phyloP scores from a whole-genome alignment of 129 eudicot genomes.

The Calendula officinalis region DNA sequence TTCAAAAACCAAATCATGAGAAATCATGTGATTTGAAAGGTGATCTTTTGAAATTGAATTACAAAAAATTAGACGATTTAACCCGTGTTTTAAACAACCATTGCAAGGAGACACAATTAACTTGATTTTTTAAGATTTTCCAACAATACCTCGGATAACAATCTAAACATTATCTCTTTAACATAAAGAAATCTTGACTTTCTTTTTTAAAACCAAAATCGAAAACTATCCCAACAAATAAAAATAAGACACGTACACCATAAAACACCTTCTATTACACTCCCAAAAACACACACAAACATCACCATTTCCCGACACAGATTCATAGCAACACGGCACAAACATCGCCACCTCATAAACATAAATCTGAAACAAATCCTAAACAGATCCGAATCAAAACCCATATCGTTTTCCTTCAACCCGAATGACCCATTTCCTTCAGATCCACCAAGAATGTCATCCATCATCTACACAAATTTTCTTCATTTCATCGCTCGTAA shows the following conservation, averaged over 20 bases:
- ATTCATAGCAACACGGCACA: slow-evolving; percentile 22
- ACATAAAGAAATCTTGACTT: too few species aligned
- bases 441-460: slow-evolving; percentile 6
- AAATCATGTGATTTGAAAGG: too few species aligned
- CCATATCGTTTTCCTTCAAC: not conserved
- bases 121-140: too few species aligned
- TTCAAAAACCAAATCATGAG: too few species aligned
- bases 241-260: slow-evolving; percentile 15
- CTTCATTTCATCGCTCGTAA: slow-evolving; percentile 58
- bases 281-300: not conserved
- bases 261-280: slow-evolving; percentile 3
- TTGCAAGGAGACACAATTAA: too few species aligned
- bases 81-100: too few species aligned
- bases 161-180: too few species aligned
- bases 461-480: slow-evolving; percentile 38
- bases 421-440: slow-evolving; percentile 3
- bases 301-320: slow-evolving; percentile 22
- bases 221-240: slow-evolving; percentile 8
- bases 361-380: not conserved
- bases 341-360: slow-evolving; percentile 9
- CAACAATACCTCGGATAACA: too few species aligned
- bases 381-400: slow-evolving; percentile 10
- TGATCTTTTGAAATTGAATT: too few species aligned
- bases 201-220: not conserved
- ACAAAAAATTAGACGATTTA: too few species aligned